A percentile compares a stretch with the other conserved stretches of the same genome.
Evolutionary conservation across 2,329 filamentous ascomycete genomes (phyloP).

Genomic region (Penicillium sp.): DNA sequence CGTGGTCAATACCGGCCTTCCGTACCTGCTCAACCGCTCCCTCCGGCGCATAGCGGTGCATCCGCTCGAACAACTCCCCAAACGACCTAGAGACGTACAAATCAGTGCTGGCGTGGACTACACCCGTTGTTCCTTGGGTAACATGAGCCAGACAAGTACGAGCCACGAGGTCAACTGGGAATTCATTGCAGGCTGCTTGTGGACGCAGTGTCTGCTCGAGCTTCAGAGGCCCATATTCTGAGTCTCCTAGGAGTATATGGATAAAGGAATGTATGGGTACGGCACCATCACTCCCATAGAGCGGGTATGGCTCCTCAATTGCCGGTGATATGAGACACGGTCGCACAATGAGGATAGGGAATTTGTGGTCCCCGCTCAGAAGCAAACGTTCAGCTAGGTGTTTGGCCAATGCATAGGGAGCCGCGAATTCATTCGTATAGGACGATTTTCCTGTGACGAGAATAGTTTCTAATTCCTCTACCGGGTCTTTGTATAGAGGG

Average conservation of each 20-base stretch:
- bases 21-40: not conserved
- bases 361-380: not conserved
- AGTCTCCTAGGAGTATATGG: slow-evolving; percentile 8
- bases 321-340: slow-evolving; percentile 19
- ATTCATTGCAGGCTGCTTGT: slow-evolving; percentile 13
- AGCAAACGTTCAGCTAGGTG: slow-evolving; percentile 17
- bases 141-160: slow-evolving; percentile 18
- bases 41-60: slow-evolving; percentile 2
- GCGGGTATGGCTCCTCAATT: slow-evolving; percentile 14
- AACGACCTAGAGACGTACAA: not conserved
- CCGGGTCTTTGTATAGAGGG: not conserved
- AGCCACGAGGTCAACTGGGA: slow-evolving; percentile 20
- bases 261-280: slow-evolving; percentile 14
- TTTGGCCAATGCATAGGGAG: slow-evolving; percentile 19
- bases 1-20: not conserved
- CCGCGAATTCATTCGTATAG: slow-evolving; percentile 7
- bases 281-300: slow-evolving; percentile 16
- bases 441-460: slow-evolving; percentile 7
- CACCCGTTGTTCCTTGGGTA: slow-evolving; percentile 6
- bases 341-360: slow-evolving; percentile 15
- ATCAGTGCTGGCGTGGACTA: slow-evolving; percentile 14
- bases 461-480: slow-evolving; percentile 6
- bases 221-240: not conserved
- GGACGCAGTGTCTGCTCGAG: not conserved
- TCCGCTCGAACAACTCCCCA: not conserved